These are phyloP conservation scores for Aspergillus egyptiacus DNA, from an alignment of 495 filamentous ascomycete species.

Conservation along the genomic window DNA sequence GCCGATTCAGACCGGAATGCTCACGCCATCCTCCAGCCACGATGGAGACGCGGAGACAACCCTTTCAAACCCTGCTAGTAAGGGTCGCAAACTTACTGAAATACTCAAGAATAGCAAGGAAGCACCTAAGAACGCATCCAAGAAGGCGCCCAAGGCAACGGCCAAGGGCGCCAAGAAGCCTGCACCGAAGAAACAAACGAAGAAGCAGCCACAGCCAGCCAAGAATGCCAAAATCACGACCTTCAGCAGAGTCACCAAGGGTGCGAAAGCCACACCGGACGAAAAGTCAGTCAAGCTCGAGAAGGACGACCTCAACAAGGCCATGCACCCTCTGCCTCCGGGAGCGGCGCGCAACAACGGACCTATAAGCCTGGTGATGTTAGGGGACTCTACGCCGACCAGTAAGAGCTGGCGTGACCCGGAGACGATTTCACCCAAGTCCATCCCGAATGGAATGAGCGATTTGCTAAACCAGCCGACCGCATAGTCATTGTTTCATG, in stretches of 20 bases:
- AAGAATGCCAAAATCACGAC: slow-evolving; percentile 33
- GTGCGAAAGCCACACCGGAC: slow-evolving; percentile 15
- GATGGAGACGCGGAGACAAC: slow-evolving; percentile 31
- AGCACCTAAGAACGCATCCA: slow-evolving; percentile 19
- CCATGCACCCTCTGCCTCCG: slow-evolving; percentile 37
- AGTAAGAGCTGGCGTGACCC: slow-evolving; percentile 17
- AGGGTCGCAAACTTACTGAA: slow-evolving; percentile 27
- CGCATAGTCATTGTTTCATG: slow-evolving; percentile 9
- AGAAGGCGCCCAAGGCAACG: slow-evolving; percentile 16
- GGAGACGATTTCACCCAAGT: slow-evolving; percentile 34
- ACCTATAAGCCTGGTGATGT: slow-evolving; percentile 22
- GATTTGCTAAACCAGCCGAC: slow-evolving; percentile 26
- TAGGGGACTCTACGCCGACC: slow-evolving; percentile 15
- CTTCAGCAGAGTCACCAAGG: slow-evolving; percentile 39
- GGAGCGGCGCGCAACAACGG: slow-evolving; percentile 41
- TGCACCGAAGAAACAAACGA: slow-evolving; percentile 19
- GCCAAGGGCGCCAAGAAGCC: slow-evolving; percentile 16
- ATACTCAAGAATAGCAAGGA: slow-evolving; percentile 27
- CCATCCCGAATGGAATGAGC: slow-evolving; percentile 35
- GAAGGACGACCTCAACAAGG: slow-evolving; percentile 28
- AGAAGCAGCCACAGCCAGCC: slow-evolving; percentile 20
- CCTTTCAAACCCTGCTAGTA: slow-evolving; percentile 25
- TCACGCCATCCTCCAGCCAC: slow-evolving; percentile 55
- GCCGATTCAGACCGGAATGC: slow-evolving; percentile 43
- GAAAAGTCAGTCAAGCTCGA: slow-evolving; percentile 21